Evolutionary conservation across 768 basidiomycete genomes (phyloP), one percentile per base, ranked within the genome.

Genomic region (Rhizopogon salebrosus): DNA sequence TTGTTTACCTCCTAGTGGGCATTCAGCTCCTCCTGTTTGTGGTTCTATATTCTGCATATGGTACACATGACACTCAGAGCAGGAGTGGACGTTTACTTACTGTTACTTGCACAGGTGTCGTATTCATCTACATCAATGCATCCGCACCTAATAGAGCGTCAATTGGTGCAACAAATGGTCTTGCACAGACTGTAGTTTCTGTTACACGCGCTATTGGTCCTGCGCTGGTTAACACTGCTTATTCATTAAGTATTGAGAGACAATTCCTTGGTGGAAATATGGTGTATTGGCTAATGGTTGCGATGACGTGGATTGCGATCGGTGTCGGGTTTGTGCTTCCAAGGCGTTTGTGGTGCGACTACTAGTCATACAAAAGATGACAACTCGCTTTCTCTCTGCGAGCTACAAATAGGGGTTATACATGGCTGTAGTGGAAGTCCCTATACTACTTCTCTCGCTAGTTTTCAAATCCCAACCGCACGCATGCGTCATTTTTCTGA

Each of bases 161-260:
- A 4, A 71, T 85, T 14, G 84, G 84, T 26, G 77, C 83, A 11
- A 83, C 80, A n/a, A 85, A 85, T 59, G 84, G 84, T 13, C 60
- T 78, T 16, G 43, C 41, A n/a, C 40, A 45, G 29, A 54, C 43
- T n/a, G 35, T 56, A 20, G 53, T 54, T 16, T 54, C 52, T 10
- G 23, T 54, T 18, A 46, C 48, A 43, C 53, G 54, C n/a, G 52
- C 54, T 24, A 3, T 56, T 31, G 54, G 54, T 10, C 54, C 54
- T 2, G 51, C 53, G 20, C n/a, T 45, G 26, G 43, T 14, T 4
- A 54, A 39, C n/a, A 39, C 54, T 24, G 38, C 52, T 14, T 56
- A 48, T 26, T 48, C 54, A 0, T 23, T 46, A 13, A 52, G 52
- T 40, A 50, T 56, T 18, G 42, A 54, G 22, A 36, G 41, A 4